Evolutionary conservation across 2,329 filamentous ascomycete genomes (phyloP), one percentile per base, ranked within the genome.

Genomic region (Xylariaceae sp.): DNA sequence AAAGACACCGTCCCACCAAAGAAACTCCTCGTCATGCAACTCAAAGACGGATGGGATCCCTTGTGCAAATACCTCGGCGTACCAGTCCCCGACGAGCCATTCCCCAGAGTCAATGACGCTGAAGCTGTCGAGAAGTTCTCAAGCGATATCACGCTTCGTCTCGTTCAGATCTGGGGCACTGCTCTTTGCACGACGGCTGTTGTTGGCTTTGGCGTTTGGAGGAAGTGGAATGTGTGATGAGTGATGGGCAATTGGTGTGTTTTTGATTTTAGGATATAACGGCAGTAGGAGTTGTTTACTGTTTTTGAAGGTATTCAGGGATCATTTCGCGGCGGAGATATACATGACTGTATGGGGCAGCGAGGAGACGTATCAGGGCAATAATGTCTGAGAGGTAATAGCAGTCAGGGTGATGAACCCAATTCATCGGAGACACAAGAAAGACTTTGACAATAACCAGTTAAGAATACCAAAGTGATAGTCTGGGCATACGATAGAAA

Each of bases 31-130:
- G 64, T 67, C n/a, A 68, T 69, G 67, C 59, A 69, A 8, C 57
- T 71, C 34, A 60, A 66, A 5, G 58, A 69, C 7, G 68, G 67
- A 2, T 71, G 68, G 69, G 63, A 37, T 30, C 65, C 69, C n/a
- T 44, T 69, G 37, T 67, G 63, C 50, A 51, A 62, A 49, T 70
- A 70, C 39, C 54, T 70, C 34, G 59, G 51, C 13, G 53, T 65
- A 11, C 67, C 67, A 0, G 56, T 65, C 7, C 68, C 67, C 3
- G 58, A 69, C 9, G 63, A 66, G 3, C 62, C 64, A 3, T 66
- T 71, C 3, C 68, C 68, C 0, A 61, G 60, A 9, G 62, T 66
- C 2, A 71, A 71, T 35, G 68, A 70, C n/a, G 64, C 57, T 0
- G 61, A 68, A 17, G 68, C 69, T 1, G 63, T 65, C 0, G 56